Evolutionary conservation across 2,329 filamentous ascomycete species (phyloP), one percentile per base, ranked within the genome.

Genomic region (Clonostachys rosea): DNA sequence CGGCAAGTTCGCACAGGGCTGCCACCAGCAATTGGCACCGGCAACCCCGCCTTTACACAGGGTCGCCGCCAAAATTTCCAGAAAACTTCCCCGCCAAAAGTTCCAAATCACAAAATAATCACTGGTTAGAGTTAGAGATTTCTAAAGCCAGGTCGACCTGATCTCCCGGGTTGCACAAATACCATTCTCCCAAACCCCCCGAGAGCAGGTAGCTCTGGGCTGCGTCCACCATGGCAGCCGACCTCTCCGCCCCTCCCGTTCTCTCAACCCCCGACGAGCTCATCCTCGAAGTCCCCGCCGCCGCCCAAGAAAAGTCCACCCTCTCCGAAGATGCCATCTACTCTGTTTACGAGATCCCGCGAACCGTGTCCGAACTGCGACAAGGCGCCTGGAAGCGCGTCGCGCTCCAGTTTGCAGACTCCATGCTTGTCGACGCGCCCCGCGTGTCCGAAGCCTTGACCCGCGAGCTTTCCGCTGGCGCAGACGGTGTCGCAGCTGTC

Each of bases 341-440:
- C 47, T 70, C 83, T 39, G 85, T 87, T 43, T 99, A 97, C 71
- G 94, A 99, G 67, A 86, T 96, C 54, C 76, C 79, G 49, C 80
- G 89, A 48, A 96, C 94, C 0, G 79, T 90, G 43, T 66, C 70
- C 35, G 89, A 96, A 65, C 87, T 99, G 42, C 74, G 75, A n/a
- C 67, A 74, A 6, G 86, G 83, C 40, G 76, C 76, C 63, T 95
- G 89, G 79, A 79, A 70, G 52, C 80, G 87, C 44, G 80, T 99
- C 34, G 94, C 91, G 1, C 71, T 99, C n/a, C 94, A 99, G 62
- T 97, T 99, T 56, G 92, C 94, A 0, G 94, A 99, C 68, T 78
- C 86, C 30, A 95, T 97, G 89, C 78, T 99, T 1, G 75, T 81
- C 1, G 91, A 99, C 74, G 89, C 89, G 9, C 86, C 90, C 6